Evolutionary conservation across 805 yeast species (phyloP).

Genomic region (Candida pseudofarinosa): DNA sequence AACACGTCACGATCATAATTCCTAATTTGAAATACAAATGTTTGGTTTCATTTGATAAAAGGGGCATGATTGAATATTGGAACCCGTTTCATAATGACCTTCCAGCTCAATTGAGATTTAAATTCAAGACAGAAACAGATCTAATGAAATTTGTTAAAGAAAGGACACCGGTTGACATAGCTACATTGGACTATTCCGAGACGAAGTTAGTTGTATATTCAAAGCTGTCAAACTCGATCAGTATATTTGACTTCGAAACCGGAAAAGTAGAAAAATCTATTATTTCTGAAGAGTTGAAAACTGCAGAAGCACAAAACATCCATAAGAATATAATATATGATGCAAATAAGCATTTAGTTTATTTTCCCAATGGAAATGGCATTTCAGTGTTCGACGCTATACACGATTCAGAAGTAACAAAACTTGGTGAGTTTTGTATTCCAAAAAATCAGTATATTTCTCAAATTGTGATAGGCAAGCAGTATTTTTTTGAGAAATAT

Average conservation of each 20-base stretch:
- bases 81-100: slow-evolving; percentile 5
- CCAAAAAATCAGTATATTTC: neutral
- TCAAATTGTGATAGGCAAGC: neutral
- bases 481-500: slow-evolving; percentile 3
- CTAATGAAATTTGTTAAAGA: slow-evolving; percentile 27
- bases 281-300: neutral
- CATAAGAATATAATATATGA: neutral
- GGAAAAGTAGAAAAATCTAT: slow-evolving; percentile 23
- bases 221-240: slow-evolving; percentile 23
- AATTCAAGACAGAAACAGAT: slow-evolving; percentile 37
- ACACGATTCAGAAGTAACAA: neutral
- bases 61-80: slow-evolving; percentile 22
- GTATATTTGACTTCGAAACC: slow-evolving; percentile 26
- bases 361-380: neutral
- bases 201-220: slow-evolving; percentile 15
- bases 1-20: slow-evolving; percentile 8
- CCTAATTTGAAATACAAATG: slow-evolving; percentile 12
- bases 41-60: slow-evolving; percentile 17
- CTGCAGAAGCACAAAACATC: neutral
- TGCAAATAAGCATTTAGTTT: neutral
- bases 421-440: neutral
- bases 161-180: slow-evolving; percentile 19
- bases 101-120: slow-evolving; percentile 18
- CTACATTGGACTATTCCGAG: slow-evolving; percentile 12
- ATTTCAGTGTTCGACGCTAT: neutral